Evolutionary conservation across 257 asterid genomes (phyloP).

Genomic region (Solanum pennellii): DNA sequence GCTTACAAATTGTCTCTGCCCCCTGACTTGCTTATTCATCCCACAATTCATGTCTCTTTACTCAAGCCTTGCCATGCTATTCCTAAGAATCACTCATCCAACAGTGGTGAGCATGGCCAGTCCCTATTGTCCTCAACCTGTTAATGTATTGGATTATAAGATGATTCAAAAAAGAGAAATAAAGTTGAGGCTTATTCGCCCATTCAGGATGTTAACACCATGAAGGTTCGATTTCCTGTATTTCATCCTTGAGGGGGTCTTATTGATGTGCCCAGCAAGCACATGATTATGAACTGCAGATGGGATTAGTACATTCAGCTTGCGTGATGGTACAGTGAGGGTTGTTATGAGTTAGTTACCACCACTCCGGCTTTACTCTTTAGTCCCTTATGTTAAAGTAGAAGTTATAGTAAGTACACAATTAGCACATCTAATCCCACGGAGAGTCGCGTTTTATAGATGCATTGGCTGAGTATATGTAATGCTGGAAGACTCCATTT

Average conservation of each 20-base stretch:
- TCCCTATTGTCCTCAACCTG: not conserved
- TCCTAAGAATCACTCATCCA: not conserved
- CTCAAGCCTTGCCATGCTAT: not conserved
- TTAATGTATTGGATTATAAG: not conserved
- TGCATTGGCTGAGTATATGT: not conserved
- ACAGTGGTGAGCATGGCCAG: not conserved
- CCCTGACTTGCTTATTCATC: not conserved
- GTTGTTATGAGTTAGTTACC: not conserved
- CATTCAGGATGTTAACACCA: not conserved
- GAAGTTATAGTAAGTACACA: not conserved
- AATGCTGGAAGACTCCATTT: not conserved
- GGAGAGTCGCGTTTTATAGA: not conserved
- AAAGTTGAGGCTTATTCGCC: not conserved
- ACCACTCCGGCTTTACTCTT: not conserved
- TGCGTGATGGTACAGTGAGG: not conserved
- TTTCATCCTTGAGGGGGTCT: not conserved
- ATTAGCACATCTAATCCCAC: not conserved
- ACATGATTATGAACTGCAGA: not conserved
- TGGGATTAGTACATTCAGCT: not conserved
- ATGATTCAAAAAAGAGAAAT: not conserved
- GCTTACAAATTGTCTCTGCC: not conserved
- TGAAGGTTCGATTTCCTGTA: not conserved
- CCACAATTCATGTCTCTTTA: not conserved
- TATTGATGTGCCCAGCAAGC: not conserved
- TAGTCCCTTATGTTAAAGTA: not conserved